Percentiles rank a stretch among this genome's conserved stretches.
These are phyloP conservation scores for Amyloporia xantha DNA, from an alignment of 768 basidiomycete species.

Conservation along the genomic window DNA sequence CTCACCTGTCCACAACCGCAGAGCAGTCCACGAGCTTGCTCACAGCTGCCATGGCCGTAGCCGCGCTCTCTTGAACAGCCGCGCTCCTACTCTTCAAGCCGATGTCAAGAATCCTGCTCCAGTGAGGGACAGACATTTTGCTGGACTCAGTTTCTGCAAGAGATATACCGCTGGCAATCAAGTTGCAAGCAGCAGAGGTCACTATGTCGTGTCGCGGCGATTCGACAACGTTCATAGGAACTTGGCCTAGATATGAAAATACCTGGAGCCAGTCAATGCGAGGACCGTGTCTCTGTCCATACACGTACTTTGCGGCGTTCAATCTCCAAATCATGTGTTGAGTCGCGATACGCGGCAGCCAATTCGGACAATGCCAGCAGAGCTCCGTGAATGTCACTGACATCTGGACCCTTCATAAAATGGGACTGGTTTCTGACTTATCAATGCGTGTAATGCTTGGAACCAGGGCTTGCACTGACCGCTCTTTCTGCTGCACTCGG, in stretches of 20 bases:
- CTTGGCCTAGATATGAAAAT: conserved; percentile 47
- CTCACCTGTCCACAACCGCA: conserved; percentile 66
- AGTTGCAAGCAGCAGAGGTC: conserved; percentile 60
- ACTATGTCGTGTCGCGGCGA: conserved; percentile 67
- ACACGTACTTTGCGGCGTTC: conserved; percentile 38
- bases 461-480: conserved; percentile 36
- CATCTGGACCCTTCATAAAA: conserved; percentile 58
- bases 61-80: conserved; percentile 71
- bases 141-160: conserved; percentile 38
- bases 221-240: conserved; percentile 55
- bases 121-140: conserved; percentile 40
- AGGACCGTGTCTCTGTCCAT: not conserved
- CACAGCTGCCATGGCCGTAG: conserved; percentile 58
- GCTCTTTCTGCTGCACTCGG: conserved; percentile 41
- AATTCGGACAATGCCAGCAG: conserved; percentile 72
- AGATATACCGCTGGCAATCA: conserved; percentile 66
- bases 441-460: not conserved
- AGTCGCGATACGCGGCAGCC: conserved; percentile 47
- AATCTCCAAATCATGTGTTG: conserved; percentile 2
- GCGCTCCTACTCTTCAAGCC: conserved; percentile 61
- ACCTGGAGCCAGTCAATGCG: conserved; percentile 38
- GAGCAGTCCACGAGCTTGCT: conserved; percentile 67
- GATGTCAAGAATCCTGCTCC: conserved; percentile 64
- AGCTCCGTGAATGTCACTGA: conserved; percentile 72
- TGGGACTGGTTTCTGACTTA: conserved; percentile 34